Conservation (phyloP, 768 basidiomycete species). For the Tubosaeta sp. region DNA sequence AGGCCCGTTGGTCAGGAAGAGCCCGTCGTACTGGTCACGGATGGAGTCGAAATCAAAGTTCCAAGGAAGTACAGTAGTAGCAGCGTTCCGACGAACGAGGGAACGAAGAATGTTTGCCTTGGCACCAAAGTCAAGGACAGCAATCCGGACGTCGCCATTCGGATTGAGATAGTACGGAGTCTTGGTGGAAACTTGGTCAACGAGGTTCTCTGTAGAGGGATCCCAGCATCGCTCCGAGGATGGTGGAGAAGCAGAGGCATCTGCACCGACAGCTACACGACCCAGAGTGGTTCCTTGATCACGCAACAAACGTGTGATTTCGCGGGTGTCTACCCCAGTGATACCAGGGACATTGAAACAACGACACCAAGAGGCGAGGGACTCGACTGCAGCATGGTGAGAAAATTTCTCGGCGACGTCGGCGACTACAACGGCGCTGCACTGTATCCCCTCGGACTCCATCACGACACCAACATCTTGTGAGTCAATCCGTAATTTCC, state of each 20-base stretch:
- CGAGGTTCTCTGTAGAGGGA: conserved; percentile 86
- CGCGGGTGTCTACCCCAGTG: conserved; percentile 96
- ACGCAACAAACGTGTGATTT: conserved; percentile 88
- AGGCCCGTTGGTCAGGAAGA: conserved; percentile 96
- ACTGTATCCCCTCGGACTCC: conserved; percentile 87
- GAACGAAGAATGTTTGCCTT: conserved; percentile 97
- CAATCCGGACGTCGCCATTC: conserved; percentile 83
- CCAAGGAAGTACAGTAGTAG: conserved; percentile 98
- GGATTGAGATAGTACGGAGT: conserved; percentile 83
- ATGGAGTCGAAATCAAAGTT: conserved; percentile 93
- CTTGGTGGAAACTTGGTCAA: conserved; percentile 89
- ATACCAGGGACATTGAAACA: conserved; percentile 88
- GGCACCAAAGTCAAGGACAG: conserved; percentile 93
- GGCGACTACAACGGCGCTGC: conserved; percentile 87
- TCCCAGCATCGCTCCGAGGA: conserved; percentile 81
- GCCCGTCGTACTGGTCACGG: conserved; percentile 86
- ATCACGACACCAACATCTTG: conserved; percentile 83
- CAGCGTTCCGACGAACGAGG: conserved; percentile 84
- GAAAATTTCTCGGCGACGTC: conserved; percentile 95
- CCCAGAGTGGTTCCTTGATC: conserved; percentile 98
- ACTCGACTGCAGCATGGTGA: conserved; percentile 92
- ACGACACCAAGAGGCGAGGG: conserved; percentile 88
- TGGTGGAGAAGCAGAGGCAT: conserved; percentile 59
- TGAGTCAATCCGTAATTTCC: conserved; percentile 91
- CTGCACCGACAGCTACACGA: conserved; percentile 77